phyloP scores from a whole-genome alignment of 78 protist species.

The Dictyostelium discoideum region DNA sequence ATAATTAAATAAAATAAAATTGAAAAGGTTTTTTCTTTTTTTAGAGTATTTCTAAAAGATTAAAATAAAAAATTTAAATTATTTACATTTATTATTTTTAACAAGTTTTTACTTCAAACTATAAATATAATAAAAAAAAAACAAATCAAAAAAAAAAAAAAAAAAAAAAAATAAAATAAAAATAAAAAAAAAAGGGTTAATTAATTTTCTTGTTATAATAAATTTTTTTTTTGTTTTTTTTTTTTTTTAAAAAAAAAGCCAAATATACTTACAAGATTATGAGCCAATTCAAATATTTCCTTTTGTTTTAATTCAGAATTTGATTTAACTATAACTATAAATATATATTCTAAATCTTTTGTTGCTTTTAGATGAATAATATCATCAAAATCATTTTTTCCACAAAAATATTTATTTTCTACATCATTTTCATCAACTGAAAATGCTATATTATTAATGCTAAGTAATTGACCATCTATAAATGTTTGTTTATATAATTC shows the following conservation, averaged over 20 bases:
- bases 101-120: background rate
- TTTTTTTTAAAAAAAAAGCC: background rate
- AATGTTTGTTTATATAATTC: background rate
- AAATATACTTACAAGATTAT: background rate
- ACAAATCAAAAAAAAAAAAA: too few relatives aligned
- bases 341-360: background rate
- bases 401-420: background rate
- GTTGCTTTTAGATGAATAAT: background rate
- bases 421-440: conserved; percentile 5
- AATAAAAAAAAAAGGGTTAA: background rate
- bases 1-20: too few relatives aligned
- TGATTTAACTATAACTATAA: background rate
- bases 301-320: background rate
- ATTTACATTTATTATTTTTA: background rate
- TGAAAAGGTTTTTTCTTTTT: background rate
- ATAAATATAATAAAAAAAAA: too few relatives aligned
- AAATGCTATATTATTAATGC: background rate
- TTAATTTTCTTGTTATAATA: background rate
- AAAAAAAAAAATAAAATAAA: too few relatives aligned
- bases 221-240: too few relatives aligned
- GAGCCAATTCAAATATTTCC: background rate
- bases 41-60: background rate
- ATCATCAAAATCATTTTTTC: background rate
- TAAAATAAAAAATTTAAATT: too few relatives aligned
- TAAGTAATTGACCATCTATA: background rate